Percentiles rank a stretch among this genome's conserved stretches.
phyloP scores from a whole-genome alignment of 352 stramenopile species.

The Peronosclerospora sorghi region DNA sequence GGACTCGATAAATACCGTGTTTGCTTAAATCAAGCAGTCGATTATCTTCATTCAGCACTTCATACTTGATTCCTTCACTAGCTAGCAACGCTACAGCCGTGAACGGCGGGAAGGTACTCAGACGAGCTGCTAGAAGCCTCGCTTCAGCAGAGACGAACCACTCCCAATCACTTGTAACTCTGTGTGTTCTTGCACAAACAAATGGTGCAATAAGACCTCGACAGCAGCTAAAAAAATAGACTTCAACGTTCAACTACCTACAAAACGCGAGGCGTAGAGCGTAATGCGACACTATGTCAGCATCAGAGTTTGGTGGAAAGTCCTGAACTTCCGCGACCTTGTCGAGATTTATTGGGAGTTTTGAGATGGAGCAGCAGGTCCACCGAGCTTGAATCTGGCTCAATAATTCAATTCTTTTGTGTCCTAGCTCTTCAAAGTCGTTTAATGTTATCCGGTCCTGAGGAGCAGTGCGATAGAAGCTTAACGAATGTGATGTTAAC shows the following conservation, averaged over 20 bases:
- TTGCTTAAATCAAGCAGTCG: slow-evolving; percentile 6
- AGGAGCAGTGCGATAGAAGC: slow-evolving; percentile 83
- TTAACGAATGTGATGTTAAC: slow-evolving; percentile 1
- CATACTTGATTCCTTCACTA: slow-evolving; percentile 23
- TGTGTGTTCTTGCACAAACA: slow-evolving; percentile 13
- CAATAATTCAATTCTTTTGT: slow-evolving; percentile 51
- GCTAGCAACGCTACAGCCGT: slow-evolving; percentile 21
- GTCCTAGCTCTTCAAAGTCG: slow-evolving; percentile 87
- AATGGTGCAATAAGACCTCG: neutral
- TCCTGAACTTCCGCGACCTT: slow-evolving; percentile 11
- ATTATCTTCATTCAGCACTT: slow-evolving; percentile 13
- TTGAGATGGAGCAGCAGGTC: neutral
- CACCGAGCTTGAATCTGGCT: slow-evolving; percentile 10
- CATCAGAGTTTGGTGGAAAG: slow-evolving; percentile 4
- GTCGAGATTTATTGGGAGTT: neutral
- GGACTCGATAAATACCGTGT: slow-evolving; percentile 28
- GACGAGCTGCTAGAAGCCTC: slow-evolving; percentile 26
- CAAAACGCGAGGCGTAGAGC: slow-evolving; percentile 41
- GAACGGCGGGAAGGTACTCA: slow-evolving; percentile 14
- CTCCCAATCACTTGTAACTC: slow-evolving; percentile 26
- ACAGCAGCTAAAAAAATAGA: neutral
- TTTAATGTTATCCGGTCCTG: slow-evolving; percentile 86
- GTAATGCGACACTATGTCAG: slow-evolving; percentile 36
- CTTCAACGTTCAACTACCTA: slow-evolving; percentile 16
- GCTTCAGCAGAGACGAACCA: slow-evolving; percentile 49